A percentile compares a stretch with the other conserved stretches of the same genome.
Evolutionary conservation across 2,329 filamentous ascomycete genomes (phyloP).

Genomic region (Penicillium digitatum): DNA sequence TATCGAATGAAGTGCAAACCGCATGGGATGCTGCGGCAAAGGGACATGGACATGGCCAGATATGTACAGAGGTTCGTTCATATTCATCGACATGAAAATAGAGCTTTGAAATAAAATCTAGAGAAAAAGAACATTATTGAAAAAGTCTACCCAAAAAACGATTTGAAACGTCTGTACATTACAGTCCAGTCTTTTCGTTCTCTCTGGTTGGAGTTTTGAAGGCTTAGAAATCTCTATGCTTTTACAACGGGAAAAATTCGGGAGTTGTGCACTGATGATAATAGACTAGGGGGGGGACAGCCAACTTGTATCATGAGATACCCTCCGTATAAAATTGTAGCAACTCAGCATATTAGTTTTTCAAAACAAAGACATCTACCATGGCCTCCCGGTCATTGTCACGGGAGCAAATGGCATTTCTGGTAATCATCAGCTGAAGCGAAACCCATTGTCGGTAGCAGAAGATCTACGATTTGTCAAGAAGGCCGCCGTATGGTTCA

Average conservation of each 20-base stretch:
- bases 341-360: not conserved
- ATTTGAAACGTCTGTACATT: too few relatives aligned
- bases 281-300: too few relatives aligned
- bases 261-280: too few relatives aligned
- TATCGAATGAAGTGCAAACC: not conserved
- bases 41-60: not conserved
- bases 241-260: too few relatives aligned
- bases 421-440: conserved; percentile 20
- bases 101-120: too few relatives aligned
- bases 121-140: too few relatives aligned
- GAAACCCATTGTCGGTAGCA: not conserved
- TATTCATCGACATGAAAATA: too few relatives aligned
- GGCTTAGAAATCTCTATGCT: too few relatives aligned
- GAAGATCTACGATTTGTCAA: not conserved
- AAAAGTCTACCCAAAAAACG: too few relatives aligned
- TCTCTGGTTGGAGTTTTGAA: too few relatives aligned
- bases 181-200: too few relatives aligned
- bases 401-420: conserved; percentile 52
- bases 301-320: not conserved
- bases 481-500: not conserved
- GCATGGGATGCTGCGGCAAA: not conserved
- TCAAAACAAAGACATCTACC: conserved; percentile 40
- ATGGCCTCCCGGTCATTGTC: conserved; percentile 49
- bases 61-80: not conserved
- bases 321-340: not conserved